phyloP scores from a whole-genome alignment of 495 filamentous ascomycete species.

The Daldinia grandis region DNA sequence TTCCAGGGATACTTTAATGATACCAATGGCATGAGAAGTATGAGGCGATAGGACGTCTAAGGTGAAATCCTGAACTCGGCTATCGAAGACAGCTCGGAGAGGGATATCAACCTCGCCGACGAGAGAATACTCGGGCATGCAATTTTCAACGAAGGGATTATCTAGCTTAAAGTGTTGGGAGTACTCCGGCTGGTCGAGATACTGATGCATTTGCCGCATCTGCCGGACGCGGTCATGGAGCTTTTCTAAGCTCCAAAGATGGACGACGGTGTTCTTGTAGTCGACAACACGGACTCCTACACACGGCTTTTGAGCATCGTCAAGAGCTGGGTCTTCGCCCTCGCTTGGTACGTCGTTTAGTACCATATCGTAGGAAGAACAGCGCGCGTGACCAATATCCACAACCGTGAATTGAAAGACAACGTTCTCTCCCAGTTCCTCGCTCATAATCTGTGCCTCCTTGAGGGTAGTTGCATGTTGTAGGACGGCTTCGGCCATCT shows the following conservation, averaged over 20 bases:
- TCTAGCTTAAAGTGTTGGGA: constrained; percentile 80
- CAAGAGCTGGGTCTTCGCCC: constrained; percentile 85
- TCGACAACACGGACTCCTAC: constrained; percentile 91
- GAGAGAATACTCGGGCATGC: constrained; percentile 89
- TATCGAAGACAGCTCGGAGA: constrained; percentile 92
- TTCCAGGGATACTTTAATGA: constrained; percentile 89
- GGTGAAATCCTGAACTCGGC: constrained; percentile 91
- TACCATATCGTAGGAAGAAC: constrained; percentile 95
- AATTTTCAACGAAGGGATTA: constrained; percentile 88
- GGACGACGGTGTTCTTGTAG: constrained; percentile 84
- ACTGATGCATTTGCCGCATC: constrained; percentile 97
- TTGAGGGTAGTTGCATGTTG: constrained; percentile 88
- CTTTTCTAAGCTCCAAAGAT: constrained; percentile 95
- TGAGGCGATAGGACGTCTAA: constrained; percentile 93
- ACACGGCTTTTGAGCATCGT: constrained; percentile 86
- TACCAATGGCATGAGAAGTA: constrained; percentile 85
- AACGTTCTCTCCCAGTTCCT: constrained; percentile 91
- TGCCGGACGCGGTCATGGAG: constrained; percentile 83
- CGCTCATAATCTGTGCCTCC: constrained; percentile 97
- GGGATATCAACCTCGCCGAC: constrained; percentile 95
- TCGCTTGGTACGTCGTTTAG: constrained; percentile 88
- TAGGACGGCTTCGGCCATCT: constrained; percentile 92
- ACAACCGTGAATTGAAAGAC: constrained; percentile 96
- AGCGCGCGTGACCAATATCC: constrained; percentile 84
- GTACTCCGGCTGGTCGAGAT: constrained; percentile 93